A percentile compares a stretch with the other conserved stretches of the same genome.
Evolutionary conservation across 441 rosid species (phyloP).

Genomic region (Erodium moschatum): DNA sequence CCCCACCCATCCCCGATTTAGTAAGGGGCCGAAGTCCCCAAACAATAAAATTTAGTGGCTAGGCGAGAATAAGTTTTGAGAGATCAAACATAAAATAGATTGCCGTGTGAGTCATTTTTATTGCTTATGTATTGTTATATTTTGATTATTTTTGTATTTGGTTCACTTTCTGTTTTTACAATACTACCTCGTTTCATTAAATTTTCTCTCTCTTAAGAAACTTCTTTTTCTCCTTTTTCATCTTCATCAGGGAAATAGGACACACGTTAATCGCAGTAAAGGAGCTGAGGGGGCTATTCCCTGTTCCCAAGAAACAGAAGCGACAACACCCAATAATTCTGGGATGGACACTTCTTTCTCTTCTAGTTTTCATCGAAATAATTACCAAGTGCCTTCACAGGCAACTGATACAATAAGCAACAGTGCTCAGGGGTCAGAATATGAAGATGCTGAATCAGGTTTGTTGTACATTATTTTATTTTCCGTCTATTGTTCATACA

Average conservation of each 20-base stretch:
- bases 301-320: constrained; percentile 41
- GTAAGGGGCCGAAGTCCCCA: neutral
- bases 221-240: constrained; percentile 9
- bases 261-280: constrained; percentile 43
- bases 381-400: constrained; percentile 41
- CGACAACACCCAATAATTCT: constrained; percentile 25
- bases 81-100: neutral
- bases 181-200: neutral
- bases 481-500: constrained; percentile 8
- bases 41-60: neutral
- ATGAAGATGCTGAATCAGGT: constrained; percentile 90
- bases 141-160: neutral
- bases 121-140: neutral
- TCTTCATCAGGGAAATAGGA: constrained; percentile 47
- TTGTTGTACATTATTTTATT: constrained; percentile 17
- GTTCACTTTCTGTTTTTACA: neutral
- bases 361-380: constrained; percentile 37
- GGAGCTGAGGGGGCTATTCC: constrained; percentile 35
- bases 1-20: neutral
- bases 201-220: neutral
- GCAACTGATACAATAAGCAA: constrained; percentile 56
- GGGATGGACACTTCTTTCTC: constrained; percentile 53
- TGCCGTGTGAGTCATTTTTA: neutral
- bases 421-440: constrained; percentile 58
- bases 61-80: neutral